Evolutionary conservation across 1,284 basidiomycete genomes (phyloP).

Genomic region (Malassezia furfur): DNA sequence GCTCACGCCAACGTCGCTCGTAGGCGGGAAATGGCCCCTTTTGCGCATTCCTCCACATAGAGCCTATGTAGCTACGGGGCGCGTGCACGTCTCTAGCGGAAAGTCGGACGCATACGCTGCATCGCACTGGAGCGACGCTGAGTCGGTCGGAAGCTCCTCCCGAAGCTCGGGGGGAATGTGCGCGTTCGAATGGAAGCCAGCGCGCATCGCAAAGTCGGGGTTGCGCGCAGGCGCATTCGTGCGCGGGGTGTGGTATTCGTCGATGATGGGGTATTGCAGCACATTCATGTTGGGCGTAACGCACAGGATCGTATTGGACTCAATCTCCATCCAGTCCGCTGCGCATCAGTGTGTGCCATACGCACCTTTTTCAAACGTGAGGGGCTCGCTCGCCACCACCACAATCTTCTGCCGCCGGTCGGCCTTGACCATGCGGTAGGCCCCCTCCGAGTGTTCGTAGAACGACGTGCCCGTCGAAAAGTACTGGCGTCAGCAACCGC

Average conservation of each 20-base stretch:
- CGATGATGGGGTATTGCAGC: constrained; percentile 82
- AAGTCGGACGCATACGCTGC: background rate
- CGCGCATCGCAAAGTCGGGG: constrained; percentile 11
- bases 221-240: background rate
- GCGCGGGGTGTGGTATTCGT: constrained; percentile 56
- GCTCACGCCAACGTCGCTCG: background rate
- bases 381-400: constrained; percentile 56
- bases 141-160: background rate
- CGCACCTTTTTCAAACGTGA: constrained; percentile 62
- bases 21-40: background rate
- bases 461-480: constrained; percentile 86
- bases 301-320: constrained; percentile 73
- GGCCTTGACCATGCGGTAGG: constrained; percentile 59
- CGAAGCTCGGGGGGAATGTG: background rate
- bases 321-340: constrained; percentile 95
- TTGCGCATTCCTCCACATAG: background rate
- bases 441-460: constrained; percentile 60
- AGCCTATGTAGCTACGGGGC: background rate
- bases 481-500: constrained; percentile 57
- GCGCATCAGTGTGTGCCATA: constrained; percentile 19
- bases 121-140: background rate
- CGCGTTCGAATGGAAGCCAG: constrained; percentile 9
- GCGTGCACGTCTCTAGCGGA: background rate
- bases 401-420: constrained; percentile 86
- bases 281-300: constrained; percentile 61